Conservation (phyloP, 2,329 filamentous ascomycete genomes). For the Epichloe sylvatica region DNA sequence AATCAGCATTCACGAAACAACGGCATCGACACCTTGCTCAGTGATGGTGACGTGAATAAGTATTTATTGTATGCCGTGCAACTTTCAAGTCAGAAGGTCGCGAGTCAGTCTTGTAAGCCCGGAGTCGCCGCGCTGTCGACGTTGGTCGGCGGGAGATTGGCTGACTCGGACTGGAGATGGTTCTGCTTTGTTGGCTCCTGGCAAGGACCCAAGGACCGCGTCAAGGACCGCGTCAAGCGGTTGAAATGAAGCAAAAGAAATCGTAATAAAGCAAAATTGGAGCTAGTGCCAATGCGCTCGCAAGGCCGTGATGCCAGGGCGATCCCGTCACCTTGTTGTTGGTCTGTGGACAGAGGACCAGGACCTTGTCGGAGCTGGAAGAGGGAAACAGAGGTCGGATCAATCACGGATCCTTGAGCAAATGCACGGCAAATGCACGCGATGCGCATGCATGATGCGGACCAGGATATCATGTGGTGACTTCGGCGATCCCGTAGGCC, state of each 20-base stretch:
- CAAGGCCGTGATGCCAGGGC: neutral
- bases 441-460: neutral
- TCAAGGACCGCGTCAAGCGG: neutral
- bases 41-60: neutral
- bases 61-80: neutral
- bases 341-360: too few species aligned
- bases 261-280: neutral
- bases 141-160: neutral
- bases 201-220: too few species aligned
- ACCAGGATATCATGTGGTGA: slow-evolving; percentile 1
- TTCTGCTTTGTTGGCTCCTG: neutral
- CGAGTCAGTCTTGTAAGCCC: neutral
- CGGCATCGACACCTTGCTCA: neutral
- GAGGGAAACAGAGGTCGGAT: too few species aligned
- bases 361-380: too few species aligned
- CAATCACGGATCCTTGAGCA: too few species aligned
- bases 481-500: slow-evolving; percentile 4
- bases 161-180: neutral
- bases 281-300: neutral
- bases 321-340: neutral
- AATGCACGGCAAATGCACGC: neutral
- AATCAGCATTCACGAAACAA: too few species aligned
- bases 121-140: slow-evolving; percentile 1
- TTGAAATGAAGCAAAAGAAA: neutral
- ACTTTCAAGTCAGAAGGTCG: neutral